Conservation (phyloP, 2,329 filamentous ascomycete genomes). For the Diaporthe capsici region DNA sequence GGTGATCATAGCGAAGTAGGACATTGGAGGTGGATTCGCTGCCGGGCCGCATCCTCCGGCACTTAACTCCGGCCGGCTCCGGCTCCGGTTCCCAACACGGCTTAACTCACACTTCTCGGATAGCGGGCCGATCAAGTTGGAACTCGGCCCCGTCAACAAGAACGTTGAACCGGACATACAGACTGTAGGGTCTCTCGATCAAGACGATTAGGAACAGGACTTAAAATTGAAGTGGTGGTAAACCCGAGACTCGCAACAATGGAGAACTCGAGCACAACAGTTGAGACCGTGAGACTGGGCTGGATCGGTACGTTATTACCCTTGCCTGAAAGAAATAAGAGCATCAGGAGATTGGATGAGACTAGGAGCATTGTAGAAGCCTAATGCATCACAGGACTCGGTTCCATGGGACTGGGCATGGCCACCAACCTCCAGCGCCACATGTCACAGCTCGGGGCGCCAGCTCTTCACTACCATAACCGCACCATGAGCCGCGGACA, state of each 20-base stretch:
- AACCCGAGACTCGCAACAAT: neutral
- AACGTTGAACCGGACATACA: too few relatives aligned
- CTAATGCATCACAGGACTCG: slow-evolving; percentile 55
- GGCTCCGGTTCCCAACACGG: neutral
- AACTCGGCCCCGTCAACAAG: neutral
- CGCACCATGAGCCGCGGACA: slow-evolving; percentile 62
- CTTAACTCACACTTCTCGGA: neutral
- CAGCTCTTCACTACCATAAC: slow-evolving; percentile 58
- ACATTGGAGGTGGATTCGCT: neutral
- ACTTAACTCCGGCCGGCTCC: neutral
- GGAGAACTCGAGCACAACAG: neutral
- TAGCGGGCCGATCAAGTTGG: neutral
- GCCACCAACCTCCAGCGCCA: slow-evolving; percentile 63
- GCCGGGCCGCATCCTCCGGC: slow-evolving; percentile 26
- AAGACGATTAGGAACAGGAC: accelerated
- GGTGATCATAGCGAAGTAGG: neutral
- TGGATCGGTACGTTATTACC: slow-evolving; percentile 28
- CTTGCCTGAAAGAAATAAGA: neutral
- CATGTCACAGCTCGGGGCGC: slow-evolving; percentile 44
- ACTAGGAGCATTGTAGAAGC: neutral
- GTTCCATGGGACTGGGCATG: slow-evolving; percentile 67
- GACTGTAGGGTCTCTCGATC: neutral
- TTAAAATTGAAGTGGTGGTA: neutral
- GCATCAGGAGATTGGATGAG: neutral
- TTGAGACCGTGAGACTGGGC: slow-evolving; percentile 2